These are phyloP conservation scores for Fusarium camptoceras DNA, from an alignment of 2,329 filamentous ascomycete species.

Conservation along the genomic window DNA sequence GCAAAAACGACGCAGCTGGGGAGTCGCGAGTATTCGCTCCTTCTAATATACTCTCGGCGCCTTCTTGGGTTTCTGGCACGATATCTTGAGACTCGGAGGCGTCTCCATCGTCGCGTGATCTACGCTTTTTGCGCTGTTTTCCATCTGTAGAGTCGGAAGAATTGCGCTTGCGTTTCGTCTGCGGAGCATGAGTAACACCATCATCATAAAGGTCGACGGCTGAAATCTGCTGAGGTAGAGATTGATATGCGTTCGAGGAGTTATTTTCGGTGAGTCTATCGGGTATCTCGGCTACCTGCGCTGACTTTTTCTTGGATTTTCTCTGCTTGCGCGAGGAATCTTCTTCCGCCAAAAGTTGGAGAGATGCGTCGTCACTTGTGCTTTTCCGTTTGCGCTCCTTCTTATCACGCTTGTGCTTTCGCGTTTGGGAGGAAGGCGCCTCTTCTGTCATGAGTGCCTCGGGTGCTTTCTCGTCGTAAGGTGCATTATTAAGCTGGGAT, in stretches of 20 bases:
- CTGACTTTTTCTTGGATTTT: conserved; percentile 46
- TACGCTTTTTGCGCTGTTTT: conserved; percentile 52
- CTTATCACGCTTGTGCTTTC: conserved; percentile 50
- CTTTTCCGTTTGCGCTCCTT: conserved; percentile 48
- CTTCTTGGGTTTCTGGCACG: conserved; percentile 39
- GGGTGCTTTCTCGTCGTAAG: conserved; percentile 42
- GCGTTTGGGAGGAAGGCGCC: conserved; percentile 28
- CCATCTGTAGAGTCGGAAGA: conserved; percentile 46
- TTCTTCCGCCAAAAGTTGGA: conserved; percentile 28
- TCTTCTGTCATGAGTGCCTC: conserved; percentile 50
- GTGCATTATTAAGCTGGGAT: conserved; percentile 40
- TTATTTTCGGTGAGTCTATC: conserved; percentile 33
- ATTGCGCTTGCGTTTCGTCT: conserved; percentile 52
- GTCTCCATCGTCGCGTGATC: conserved; percentile 39
- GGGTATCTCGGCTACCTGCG: conserved; percentile 31
- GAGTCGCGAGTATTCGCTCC: conserved; percentile 12
- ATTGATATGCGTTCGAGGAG: conserved; percentile 13
- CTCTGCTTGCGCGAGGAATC: conserved; percentile 42
- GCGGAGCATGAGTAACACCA: conserved; percentile 31
- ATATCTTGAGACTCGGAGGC: conserved; percentile 37
- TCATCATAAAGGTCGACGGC: conserved; percentile 36
- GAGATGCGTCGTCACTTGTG: conserved; percentile 31
- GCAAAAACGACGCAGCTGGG: conserved; percentile 29
- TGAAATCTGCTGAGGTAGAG: conserved; percentile 21
- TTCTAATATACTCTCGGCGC: conserved; percentile 22